Conservation (phyloP, 2,329 filamentous ascomycete species). For the Ophiostoma pallidulum region DNA sequence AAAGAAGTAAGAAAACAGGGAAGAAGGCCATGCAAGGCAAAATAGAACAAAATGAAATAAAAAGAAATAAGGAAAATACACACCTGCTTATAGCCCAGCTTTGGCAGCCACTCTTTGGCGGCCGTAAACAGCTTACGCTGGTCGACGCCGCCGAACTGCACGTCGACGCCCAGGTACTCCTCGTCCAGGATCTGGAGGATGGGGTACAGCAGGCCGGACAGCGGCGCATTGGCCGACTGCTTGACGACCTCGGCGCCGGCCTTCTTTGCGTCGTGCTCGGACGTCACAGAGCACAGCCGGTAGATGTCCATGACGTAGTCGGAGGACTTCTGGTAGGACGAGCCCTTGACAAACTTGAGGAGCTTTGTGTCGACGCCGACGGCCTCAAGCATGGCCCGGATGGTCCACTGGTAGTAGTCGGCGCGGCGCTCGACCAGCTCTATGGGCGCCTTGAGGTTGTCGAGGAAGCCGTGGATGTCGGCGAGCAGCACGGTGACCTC, state of each 20-base stretch:
- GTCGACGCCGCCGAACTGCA: slow-evolving; percentile 75
- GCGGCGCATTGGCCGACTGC: slow-evolving; percentile 66
- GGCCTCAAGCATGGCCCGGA: slow-evolving; percentile 64
- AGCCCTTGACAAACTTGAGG: slow-evolving; percentile 76
- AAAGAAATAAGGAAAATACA: too few relatives aligned
- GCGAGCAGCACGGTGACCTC: slow-evolving; percentile 70
- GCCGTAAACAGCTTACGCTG: slow-evolving; percentile 85
- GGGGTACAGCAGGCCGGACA: slow-evolving; percentile 71
- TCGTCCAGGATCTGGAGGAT: slow-evolving; percentile 88
- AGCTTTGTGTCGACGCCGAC: slow-evolving; percentile 71
- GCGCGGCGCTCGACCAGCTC: slow-evolving; percentile 77
- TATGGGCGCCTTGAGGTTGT: slow-evolving; percentile 77
- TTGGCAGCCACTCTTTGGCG: slow-evolving; percentile 75
- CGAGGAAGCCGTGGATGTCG: slow-evolving; percentile 66
- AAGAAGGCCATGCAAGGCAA: too few relatives aligned
- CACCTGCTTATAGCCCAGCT: slow-evolving; percentile 76
- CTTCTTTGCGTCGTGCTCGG: slow-evolving; percentile 76
- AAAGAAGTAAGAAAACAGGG: too few relatives aligned
- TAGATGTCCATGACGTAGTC: slow-evolving; percentile 87
- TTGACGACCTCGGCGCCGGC: slow-evolving; percentile 93
- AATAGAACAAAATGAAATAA: too few relatives aligned
- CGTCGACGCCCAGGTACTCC: slow-evolving; percentile 77
- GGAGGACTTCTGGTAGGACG: slow-evolving; percentile 63
- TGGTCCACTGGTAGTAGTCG: slow-evolving; percentile 71
- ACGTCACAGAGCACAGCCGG: slow-evolving; percentile 59